phyloP scores from a whole-genome alignment of 2,329 filamentous ascomycete genomes.

The Cercospora beticola region DNA sequence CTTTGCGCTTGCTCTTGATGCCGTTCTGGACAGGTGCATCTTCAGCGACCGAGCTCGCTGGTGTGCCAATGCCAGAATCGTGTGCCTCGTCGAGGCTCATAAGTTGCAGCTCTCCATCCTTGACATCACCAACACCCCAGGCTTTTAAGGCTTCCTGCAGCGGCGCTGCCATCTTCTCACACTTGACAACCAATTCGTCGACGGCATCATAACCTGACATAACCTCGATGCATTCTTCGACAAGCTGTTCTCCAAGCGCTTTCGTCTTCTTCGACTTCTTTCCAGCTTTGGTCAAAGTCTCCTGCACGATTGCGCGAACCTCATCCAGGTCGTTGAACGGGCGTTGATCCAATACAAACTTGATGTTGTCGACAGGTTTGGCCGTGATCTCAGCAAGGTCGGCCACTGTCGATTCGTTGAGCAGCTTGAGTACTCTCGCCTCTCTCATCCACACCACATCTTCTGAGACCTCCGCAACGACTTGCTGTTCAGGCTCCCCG shows the following conservation, averaged over 20 bases:
- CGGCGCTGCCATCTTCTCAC: conserved; percentile 69
- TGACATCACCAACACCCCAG: conserved; percentile 64
- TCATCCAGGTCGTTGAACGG: conserved; percentile 69
- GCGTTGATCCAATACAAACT: conserved; percentile 67
- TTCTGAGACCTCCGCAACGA: conserved; percentile 18
- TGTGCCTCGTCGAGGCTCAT: conserved; percentile 55
- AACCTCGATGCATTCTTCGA: conserved; percentile 69
- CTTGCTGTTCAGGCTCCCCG: conserved; percentile 8
- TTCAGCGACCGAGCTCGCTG: conserved; percentile 42
- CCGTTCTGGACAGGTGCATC: conserved; percentile 31
- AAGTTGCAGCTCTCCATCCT: conserved; percentile 61
- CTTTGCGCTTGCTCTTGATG: conserved; percentile 48
- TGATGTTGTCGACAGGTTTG: conserved; percentile 67
- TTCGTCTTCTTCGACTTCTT: conserved; percentile 51
- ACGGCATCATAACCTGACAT: conserved; percentile 78
- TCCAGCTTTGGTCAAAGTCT: conserved; percentile 50
- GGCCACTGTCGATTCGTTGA: conserved; percentile 74
- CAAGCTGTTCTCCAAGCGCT: conserved; percentile 64
- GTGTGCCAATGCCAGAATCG: conserved; percentile 69
- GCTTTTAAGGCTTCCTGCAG: conserved; percentile 63
- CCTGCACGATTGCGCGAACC: conserved; percentile 62
- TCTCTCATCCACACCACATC: conserved; percentile 27
- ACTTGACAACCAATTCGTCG: conserved; percentile 75
- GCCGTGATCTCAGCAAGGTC: conserved; percentile 81
- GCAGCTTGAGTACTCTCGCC: conserved; percentile 66